These are phyloP conservation scores for Aspergillus carlsbadensis DNA, from an alignment of 495 filamentous ascomycete species.

Conservation along the genomic window DNA sequence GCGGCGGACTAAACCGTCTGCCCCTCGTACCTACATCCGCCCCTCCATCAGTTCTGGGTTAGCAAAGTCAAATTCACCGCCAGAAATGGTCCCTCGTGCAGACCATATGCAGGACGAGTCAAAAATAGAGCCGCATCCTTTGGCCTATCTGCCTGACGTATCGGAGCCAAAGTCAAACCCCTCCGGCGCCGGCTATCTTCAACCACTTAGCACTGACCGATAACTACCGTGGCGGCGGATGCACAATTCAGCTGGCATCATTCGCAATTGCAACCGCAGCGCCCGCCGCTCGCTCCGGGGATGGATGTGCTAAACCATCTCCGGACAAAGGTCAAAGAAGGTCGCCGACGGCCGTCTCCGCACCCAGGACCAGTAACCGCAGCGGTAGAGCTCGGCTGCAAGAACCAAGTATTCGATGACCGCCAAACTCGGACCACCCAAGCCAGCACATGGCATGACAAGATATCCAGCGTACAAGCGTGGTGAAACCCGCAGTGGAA, in stretches of 20 bases:
- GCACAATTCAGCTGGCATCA: no score
- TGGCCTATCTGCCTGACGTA: neutral
- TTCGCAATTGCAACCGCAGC: no score
- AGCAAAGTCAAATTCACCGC: neutral
- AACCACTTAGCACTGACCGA: no score
- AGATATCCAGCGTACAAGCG: neutral
- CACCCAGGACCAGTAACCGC: neutral
- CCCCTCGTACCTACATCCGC: slow-evolving; percentile 3
- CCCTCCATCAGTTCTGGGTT: slow-evolving; percentile 11
- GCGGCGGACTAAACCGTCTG: neutral
- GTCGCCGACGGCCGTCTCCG: neutral
- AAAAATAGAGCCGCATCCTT: slow-evolving; percentile 7
- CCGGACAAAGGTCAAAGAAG: no score
- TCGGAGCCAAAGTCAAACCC: neutral
- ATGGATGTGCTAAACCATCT: no score
- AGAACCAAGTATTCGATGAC: neutral
- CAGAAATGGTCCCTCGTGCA: neutral
- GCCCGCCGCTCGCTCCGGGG: no score
- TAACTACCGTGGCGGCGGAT: no score
- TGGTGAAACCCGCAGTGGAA: slow-evolving; percentile 3
- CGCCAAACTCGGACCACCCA: slow-evolving; percentile 4
- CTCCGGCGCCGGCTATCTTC: no score
- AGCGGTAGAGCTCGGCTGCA: neutral
- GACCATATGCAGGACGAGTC: neutral
- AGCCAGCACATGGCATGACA: slow-evolving; percentile 13